These are phyloP conservation scores for Chalaropsis ovoidea DNA, from an alignment of 2,329 filamentous ascomycete genomes.

Conservation along the genomic window DNA sequence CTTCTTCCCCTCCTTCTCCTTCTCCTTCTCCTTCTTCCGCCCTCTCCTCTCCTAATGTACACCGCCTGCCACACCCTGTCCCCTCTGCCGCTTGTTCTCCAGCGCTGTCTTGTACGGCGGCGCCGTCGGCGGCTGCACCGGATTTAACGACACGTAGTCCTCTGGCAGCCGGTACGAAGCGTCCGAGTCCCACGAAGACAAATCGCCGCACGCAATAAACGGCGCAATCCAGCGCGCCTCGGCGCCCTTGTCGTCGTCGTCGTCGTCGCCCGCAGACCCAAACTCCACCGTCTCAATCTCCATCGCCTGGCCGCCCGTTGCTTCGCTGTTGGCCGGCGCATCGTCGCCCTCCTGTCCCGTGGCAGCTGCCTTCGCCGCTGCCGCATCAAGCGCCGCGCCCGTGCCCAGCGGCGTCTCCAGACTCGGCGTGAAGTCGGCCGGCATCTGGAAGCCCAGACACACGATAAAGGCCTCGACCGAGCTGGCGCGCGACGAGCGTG, in stretches of 20 bases:
- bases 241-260: constrained; percentile 26
- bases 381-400: constrained; percentile 35
- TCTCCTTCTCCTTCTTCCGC: constrained; percentile 25
- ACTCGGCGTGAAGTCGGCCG: constrained; percentile 62
- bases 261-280: constrained; percentile 27
- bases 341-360: constrained; percentile 38
- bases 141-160: constrained; percentile 76
- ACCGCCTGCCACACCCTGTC: constrained; percentile 64
- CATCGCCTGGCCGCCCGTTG: constrained; percentile 20
- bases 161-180: constrained; percentile 85
- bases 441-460: constrained; percentile 78
- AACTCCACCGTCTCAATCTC: constrained; percentile 27
- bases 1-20: neutral
- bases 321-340: constrained; percentile 8
- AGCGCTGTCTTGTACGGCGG: constrained; percentile 88
- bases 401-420: constrained; percentile 65
- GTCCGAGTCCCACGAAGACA: constrained; percentile 91
- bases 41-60: constrained; percentile 27
- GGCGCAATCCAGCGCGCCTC: constrained; percentile 71
- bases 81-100: constrained; percentile 60
- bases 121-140: constrained; percentile 88
- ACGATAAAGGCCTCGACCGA: constrained; percentile 96
- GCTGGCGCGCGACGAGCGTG: constrained; percentile 85
- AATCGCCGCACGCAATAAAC: constrained; percentile 92
- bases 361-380: constrained; percentile 30